Conservation (phyloP, 495 filamentous ascomycete genomes). For the Mytilinidion resinicola region DNA sequence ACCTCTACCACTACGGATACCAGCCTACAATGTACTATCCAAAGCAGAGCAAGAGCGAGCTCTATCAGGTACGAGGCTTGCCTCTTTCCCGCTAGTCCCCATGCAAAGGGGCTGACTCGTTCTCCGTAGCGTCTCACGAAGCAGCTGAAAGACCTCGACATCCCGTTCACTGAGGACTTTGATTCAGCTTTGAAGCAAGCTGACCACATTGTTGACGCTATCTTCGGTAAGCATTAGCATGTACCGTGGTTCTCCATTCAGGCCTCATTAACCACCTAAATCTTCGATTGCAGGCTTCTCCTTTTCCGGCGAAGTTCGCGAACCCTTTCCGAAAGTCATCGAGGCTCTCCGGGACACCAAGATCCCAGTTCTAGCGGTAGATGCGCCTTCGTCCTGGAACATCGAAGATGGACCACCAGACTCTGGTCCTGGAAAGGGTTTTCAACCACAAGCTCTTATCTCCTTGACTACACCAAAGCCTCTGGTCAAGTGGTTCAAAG, state of each 20-base stretch:
- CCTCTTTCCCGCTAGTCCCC: too few relatives aligned
- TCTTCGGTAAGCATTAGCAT: conserved; percentile 61
- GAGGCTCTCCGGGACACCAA: conserved; percentile 62
- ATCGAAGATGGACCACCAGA: conserved; percentile 78
- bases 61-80: conserved; percentile 62
- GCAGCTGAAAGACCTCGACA: conserved; percentile 72
- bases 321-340: conserved; percentile 81
- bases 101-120: too few relatives aligned
- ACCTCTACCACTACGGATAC: conserved; percentile 93
- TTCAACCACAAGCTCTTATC: conserved; percentile 70
- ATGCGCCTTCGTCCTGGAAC: conserved; percentile 90
- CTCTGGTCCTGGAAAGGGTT: conserved; percentile 69
- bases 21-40: conserved; percentile 87
- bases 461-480: conserved; percentile 94
- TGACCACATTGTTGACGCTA: conserved; percentile 83
- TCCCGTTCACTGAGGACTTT: conserved; percentile 86
- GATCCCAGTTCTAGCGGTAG: conserved; percentile 77
- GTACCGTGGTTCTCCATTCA: not conserved
- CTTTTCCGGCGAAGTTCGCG: conserved; percentile 85
- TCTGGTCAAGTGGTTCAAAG: conserved; percentile 73
- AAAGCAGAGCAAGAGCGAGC: conserved; percentile 79
- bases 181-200: conserved; percentile 53
- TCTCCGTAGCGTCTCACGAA: conserved; percentile 62
- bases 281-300: conserved; percentile 59
- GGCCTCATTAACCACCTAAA: not conserved